phyloP scores from a whole-genome alignment of 2,329 filamentous ascomycete species.

The Cercospora sp. region DNA sequence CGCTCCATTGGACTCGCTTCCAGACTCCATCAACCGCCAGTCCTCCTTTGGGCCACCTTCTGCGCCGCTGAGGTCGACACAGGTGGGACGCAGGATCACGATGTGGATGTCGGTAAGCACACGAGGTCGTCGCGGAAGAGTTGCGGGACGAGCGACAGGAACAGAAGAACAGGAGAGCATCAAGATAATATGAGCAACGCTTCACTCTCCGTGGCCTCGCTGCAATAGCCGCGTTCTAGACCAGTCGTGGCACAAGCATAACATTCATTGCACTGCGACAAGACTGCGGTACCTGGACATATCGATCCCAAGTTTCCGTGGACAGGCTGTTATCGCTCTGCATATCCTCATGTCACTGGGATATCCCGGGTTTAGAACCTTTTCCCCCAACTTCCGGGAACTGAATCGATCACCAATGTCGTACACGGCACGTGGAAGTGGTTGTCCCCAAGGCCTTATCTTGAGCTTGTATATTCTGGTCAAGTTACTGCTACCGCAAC shows the following conservation, averaged over 20 bases:
- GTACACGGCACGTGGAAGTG: background rate
- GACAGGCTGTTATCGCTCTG: background rate
- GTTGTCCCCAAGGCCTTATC: background rate
- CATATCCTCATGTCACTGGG: background rate
- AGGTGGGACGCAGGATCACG: background rate
- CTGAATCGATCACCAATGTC: background rate
- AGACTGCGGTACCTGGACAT: background rate
- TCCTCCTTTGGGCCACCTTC: background rate
- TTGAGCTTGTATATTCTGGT: background rate
- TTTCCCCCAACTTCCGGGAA: background rate
- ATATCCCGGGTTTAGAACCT: background rate
- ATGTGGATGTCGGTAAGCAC: background rate
- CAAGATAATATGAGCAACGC: background rate
- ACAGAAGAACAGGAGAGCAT: background rate
- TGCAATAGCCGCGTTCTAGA: background rate
- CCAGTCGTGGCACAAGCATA: background rate
- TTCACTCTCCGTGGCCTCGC: background rate
- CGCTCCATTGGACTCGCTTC: constrained; percentile 12
- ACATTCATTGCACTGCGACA: background rate
- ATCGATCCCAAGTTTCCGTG: background rate
- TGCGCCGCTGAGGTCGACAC: constrained; percentile 3
- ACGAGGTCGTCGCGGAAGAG: background rate
- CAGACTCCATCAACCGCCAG: background rate
- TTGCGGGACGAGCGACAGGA: background rate
- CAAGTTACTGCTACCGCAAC: background rate